A percentile compares a stretch with the other conserved stretches of the same genome.
phyloP scores from a whole-genome alignment of 805 yeast genomes.

The Blastobotrys terrestris region DNA sequence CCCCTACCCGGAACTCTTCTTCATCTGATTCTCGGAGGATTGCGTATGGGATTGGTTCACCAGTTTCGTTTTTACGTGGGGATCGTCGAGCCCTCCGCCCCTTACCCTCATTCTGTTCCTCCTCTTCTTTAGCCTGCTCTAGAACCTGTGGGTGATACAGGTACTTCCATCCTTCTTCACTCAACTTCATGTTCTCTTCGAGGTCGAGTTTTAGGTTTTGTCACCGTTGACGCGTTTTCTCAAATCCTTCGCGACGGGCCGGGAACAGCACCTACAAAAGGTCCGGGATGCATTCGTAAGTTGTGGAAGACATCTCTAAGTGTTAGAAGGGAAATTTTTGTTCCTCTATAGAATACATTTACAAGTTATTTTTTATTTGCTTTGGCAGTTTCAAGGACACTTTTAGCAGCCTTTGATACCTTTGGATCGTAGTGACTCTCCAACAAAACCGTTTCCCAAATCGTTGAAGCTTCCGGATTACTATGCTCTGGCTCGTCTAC shows the following conservation, averaged over 20 bases:
- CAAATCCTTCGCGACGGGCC: no score
- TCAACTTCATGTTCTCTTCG: not conserved
- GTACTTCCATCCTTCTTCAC: not conserved
- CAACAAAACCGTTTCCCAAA: slow-evolving; percentile 81
- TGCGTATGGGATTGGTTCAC: not conserved
- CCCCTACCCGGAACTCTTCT: slow-evolving; percentile 14
- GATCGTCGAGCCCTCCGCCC: not conserved
- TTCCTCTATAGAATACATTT: no score
- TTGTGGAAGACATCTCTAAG: no score
- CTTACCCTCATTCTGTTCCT: not conserved
- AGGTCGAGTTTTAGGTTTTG: no score
- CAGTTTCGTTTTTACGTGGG: not conserved
- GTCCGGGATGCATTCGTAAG: no score
- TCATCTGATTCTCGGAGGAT: slow-evolving; percentile 6
- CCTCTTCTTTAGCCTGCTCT: not conserved
- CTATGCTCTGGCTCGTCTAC: slow-evolving; percentile 63
- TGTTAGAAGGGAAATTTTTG: no score
- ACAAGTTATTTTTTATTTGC: not conserved
- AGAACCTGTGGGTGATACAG: not conserved
- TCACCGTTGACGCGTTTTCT: not conserved
- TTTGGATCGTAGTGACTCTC: slow-evolving; percentile 79
- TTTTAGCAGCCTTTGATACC: slow-evolving; percentile 57
- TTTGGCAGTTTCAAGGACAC: slow-evolving; percentile 8
- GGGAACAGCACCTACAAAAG: no score
- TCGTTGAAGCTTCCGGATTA: slow-evolving; percentile 80